Percentiles rank a stretch among this genome's conserved stretches.
These are phyloP conservation scores for Gossypium sturtianum DNA, from an alignment of 345 rosid genomes.

Conservation along the genomic window DNA sequence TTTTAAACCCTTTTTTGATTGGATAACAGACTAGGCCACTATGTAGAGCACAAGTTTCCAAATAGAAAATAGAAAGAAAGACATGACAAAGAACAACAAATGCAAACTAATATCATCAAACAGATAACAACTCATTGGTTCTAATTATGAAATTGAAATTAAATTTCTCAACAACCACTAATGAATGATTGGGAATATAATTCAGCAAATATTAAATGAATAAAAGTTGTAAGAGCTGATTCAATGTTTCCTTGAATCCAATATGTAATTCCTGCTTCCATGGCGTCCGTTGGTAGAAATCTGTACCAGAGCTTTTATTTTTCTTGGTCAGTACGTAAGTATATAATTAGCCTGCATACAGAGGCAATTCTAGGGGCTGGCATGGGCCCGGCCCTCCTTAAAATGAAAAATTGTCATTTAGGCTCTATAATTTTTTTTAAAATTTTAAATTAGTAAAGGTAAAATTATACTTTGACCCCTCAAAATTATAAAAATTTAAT, in stretches of 20 bases:
- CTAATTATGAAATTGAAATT: not conserved
- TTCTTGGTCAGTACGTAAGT: no score
- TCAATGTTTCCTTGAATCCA: conserved; percentile 1
- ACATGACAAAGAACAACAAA: not conserved
- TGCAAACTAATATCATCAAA: not conserved
- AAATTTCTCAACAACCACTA: conserved; percentile 17
- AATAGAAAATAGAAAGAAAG: not conserved
- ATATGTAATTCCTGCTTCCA: not conserved
- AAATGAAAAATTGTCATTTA: no score
- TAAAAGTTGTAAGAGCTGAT: not conserved
- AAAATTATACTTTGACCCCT: accelerated
- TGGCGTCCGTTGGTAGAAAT: not conserved
- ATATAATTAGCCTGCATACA: no score
- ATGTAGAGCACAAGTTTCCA: not conserved
- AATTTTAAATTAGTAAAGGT: no score
- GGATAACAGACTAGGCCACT: not conserved
- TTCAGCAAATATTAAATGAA: conserved; percentile 1
- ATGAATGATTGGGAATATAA: not conserved
- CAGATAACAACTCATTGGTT: conserved; percentile 9
- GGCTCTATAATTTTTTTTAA: accelerated
- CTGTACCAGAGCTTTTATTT: not conserved
- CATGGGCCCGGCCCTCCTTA: accelerated
- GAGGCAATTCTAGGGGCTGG: no score
- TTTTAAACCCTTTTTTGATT: not conserved
- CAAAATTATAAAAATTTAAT: no score